Conservation (phyloP, 805 yeast species). For the Ogataea siamensis region DNA sequence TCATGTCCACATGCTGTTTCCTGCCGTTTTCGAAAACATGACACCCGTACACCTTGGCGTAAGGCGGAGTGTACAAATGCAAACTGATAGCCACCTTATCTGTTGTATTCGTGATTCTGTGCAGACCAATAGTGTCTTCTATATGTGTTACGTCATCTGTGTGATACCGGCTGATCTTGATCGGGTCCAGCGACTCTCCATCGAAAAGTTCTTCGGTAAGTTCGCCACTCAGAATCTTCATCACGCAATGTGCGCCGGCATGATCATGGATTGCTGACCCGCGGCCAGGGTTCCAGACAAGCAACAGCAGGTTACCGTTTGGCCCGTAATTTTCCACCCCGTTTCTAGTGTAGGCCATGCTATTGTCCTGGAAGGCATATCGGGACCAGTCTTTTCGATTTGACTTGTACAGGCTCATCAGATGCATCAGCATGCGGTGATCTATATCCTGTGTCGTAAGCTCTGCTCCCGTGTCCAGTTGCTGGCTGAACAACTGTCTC, state of each 20-base stretch:
- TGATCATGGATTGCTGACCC: constrained; percentile 71
- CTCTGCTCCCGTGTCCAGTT: constrained; percentile 4
- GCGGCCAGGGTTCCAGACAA: constrained; percentile 71
- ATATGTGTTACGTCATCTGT: constrained; percentile 60
- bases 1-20: constrained; percentile 55
- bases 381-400: constrained; percentile 54
- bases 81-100: constrained; percentile 54
- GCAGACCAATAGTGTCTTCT: constrained; percentile 63
- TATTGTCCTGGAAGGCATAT: constrained; percentile 53
- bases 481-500: neutral
- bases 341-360: constrained; percentile 58
- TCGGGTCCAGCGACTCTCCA: constrained; percentile 36
- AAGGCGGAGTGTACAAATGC: constrained; percentile 76
- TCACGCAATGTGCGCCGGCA: constrained; percentile 73
- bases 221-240: constrained; percentile 63
- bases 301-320: constrained; percentile 62
- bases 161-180: constrained; percentile 28
- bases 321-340: constrained; percentile 74
- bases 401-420: constrained; percentile 49
- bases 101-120: constrained; percentile 53
- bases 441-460: constrained; percentile 47
- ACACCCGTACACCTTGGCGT: constrained; percentile 61
- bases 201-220: constrained; percentile 57
- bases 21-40: constrained; percentile 49
- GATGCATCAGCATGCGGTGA: constrained; percentile 41